phyloP scores from a whole-genome alignment of 2,329 filamentous ascomycete genomes.

The Diaporthe sp. region DNA sequence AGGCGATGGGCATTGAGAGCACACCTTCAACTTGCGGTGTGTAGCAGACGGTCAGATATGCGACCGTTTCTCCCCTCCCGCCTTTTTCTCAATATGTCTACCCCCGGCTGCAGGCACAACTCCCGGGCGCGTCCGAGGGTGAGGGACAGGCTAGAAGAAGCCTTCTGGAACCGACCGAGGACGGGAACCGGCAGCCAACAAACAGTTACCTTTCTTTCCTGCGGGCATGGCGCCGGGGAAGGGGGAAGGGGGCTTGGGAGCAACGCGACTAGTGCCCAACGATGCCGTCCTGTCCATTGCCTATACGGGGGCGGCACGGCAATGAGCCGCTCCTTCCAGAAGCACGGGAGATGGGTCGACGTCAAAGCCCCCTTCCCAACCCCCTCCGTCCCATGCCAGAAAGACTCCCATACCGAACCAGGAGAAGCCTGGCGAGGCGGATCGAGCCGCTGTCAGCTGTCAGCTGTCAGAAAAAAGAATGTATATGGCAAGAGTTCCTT shows the following conservation, averaged over 20 bases:
- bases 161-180: constrained; percentile 25
- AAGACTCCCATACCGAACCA: not conserved
- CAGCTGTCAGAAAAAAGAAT: not conserved
- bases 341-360: constrained; percentile 6
- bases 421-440: not conserved
- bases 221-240: constrained; percentile 1
- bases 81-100: not conserved
- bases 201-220: not conserved
- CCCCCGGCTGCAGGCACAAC: constrained; percentile 17
- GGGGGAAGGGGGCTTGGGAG: not conserved
- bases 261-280: constrained; percentile 33
- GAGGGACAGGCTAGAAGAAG: not conserved
- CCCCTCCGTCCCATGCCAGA: not conserved
- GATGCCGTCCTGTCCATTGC: constrained; percentile 15
- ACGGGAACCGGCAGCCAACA: constrained; percentile 26
- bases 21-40: constrained; percentile 20
- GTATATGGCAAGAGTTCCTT: not conserved
- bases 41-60: not conserved
- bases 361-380: constrained; percentile 3
- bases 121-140: constrained; percentile 4
- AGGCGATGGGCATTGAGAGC: not conserved
- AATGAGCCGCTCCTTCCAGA: constrained; percentile 12
- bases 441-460: constrained; percentile 24
- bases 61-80: not conserved
- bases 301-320: constrained; percentile 29